These are phyloP conservation scores for Russula vinacea DNA, from an alignment of 768 basidiomycete genomes.

Conservation along the genomic window DNA sequence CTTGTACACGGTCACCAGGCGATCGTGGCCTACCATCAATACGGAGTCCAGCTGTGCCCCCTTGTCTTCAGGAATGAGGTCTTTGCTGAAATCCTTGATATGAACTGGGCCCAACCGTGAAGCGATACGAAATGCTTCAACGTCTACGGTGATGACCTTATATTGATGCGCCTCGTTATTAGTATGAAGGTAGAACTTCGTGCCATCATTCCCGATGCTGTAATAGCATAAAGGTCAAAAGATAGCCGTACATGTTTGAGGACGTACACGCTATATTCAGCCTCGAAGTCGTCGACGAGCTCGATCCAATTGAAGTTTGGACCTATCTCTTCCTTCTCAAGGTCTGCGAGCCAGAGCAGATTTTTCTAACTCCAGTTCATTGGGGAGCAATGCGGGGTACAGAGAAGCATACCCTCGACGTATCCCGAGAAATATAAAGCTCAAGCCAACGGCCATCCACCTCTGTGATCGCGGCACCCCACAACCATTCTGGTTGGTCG, in stretches of 20 bases:
- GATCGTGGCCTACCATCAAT: slow-evolving; percentile 50
- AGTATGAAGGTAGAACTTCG: slow-evolving; percentile 61
- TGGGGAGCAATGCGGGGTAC: background rate
- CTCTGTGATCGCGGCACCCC: slow-evolving; percentile 52
- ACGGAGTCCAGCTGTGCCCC: slow-evolving; percentile 56
- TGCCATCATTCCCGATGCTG: slow-evolving; percentile 64
- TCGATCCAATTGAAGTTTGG: slow-evolving; percentile 70
- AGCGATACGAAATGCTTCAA: slow-evolving; percentile 40
- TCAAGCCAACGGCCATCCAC: slow-evolving; percentile 62
- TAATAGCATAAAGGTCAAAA: background rate
- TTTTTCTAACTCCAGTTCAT: slow-evolving; percentile 51
- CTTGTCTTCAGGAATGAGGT: slow-evolving; percentile 67
- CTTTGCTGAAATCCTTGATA: slow-evolving; percentile 45
- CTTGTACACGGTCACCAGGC: slow-evolving; percentile 62
- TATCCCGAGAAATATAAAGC: slow-evolving; percentile 55
- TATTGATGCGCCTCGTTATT: slow-evolving; percentile 64
- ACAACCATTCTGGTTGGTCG: slow-evolving; percentile 65
- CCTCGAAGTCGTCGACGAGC: slow-evolving; percentile 63
- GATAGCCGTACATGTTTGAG: background rate
- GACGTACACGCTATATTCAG: slow-evolving; percentile 61
- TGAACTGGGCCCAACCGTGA: slow-evolving; percentile 24
- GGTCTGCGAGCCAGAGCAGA: slow-evolving; percentile 68
- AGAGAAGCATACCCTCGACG: slow-evolving; percentile 48
- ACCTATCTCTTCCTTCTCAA: slow-evolving; percentile 56
- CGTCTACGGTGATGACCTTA: slow-evolving; percentile 63